phyloP scores from a whole-genome alignment of 148 eudicot species.

The Rhododendron mucronatum region DNA sequence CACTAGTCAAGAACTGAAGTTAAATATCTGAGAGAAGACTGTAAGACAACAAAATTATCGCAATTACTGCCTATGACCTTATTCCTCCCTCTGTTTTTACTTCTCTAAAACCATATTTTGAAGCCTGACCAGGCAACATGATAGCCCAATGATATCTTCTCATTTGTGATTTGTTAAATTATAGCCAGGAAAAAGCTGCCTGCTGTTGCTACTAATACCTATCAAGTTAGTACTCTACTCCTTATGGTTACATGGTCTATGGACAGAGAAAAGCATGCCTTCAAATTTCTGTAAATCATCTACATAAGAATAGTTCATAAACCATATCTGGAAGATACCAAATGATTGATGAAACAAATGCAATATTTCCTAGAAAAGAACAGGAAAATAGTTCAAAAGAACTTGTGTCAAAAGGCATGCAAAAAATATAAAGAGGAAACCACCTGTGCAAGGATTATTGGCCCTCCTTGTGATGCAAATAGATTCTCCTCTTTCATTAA shows the following conservation, averaged over 20 bases:
- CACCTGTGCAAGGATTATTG: conserved; percentile 49
- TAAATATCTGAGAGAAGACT: conserved; percentile 4
- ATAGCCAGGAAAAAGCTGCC: not conserved
- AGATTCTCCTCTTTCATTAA: conserved; percentile 47
- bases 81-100: not conserved
- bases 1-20: not conserved
- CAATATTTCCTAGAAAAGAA: not conserved
- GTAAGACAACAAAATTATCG: not conserved
- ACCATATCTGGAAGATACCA: not conserved
- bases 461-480: conserved; percentile 59
- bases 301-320: not conserved
- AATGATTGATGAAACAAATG: not conserved
- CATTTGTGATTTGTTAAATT: not conserved
- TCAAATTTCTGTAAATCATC: not conserved
- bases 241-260: not conserved
- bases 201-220: not conserved
- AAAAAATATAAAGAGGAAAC: not conserved
- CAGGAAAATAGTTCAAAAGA: not conserved
- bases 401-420: not conserved
- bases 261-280: not conserved
- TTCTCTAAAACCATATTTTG: not conserved
- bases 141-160: not conserved
- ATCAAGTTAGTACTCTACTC: not conserved
- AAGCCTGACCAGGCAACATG: not conserved
- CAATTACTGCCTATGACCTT: not conserved